Evolutionary conservation across 768 basidiomycete genomes (phyloP).

Genomic region (Imleria badia): DNA sequence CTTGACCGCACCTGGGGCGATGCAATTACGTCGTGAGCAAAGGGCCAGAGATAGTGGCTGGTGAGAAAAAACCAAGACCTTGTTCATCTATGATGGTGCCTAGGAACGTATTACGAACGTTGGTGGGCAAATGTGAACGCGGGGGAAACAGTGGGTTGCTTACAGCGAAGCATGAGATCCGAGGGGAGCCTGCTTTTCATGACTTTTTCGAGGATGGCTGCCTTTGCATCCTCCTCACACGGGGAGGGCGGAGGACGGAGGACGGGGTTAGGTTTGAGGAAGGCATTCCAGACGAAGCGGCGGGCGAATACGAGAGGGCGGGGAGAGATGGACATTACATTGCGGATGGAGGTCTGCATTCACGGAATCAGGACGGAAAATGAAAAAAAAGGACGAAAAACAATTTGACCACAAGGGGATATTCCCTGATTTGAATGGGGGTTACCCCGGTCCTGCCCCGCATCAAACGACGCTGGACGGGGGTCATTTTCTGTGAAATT

Average conservation of each 20-base stretch:
- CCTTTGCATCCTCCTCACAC: conserved; percentile 68
- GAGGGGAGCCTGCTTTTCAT: conserved; percentile 86
- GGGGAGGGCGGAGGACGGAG: conserved; percentile 25
- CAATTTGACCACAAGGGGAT: conserved; percentile 10
- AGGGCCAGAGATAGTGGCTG: not conserved
- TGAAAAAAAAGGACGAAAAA: conserved; percentile 24
- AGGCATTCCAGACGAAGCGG: conserved; percentile 29
- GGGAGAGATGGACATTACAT: conserved; percentile 35
- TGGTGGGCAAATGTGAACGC: conserved; percentile 2
- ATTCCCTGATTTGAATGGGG: conserved; percentile 21
- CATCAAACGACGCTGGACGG: not conserved
- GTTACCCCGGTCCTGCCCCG: conserved; percentile 26
- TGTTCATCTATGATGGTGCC: conserved; percentile 87
- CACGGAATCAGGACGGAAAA: conserved; percentile 8
- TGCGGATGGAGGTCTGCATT: conserved; percentile 38
- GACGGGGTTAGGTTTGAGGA: conserved; percentile 8
- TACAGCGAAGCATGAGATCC: conserved; percentile 89
- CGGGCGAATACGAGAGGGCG: conserved; percentile 4
- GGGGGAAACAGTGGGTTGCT: conserved; percentile 35
- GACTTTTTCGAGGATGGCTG: conserved; percentile 77
- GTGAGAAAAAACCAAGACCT: conserved; percentile 46
- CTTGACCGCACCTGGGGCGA: conserved; percentile 70
- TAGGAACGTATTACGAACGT: conserved; percentile 34
- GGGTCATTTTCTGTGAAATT: not conserved
- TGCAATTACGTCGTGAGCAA: conserved; percentile 29